Conservation (phyloP, 495 filamentous ascomycete species). For the Hyaloscypha variabilis region DNA sequence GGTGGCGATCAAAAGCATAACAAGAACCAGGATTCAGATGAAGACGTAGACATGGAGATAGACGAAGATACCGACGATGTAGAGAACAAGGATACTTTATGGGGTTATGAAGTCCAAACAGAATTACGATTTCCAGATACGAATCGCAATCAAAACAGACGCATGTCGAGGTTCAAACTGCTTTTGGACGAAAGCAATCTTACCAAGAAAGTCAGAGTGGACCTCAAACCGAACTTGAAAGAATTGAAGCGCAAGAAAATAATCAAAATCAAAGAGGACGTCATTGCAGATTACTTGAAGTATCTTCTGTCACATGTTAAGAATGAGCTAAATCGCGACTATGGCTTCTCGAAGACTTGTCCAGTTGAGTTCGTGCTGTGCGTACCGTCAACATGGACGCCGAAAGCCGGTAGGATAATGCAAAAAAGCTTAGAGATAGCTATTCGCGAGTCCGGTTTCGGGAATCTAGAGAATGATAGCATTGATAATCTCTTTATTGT, state of each 20-base stretch:
- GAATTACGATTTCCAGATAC: constrained; percentile 5
- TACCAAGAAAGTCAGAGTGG: constrained; percentile 20
- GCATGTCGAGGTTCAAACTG: constrained; percentile 26
- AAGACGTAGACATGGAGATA: constrained; percentile 8
- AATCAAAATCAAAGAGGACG: constrained; percentile 22
- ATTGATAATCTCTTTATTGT: constrained; percentile 35
- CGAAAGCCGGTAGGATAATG: neutral
- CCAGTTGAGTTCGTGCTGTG: neutral
- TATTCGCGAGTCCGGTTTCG: constrained; percentile 28
- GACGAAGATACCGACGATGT: constrained; percentile 5
- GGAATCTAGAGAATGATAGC: constrained; percentile 24
- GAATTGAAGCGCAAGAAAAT: constrained; percentile 19
- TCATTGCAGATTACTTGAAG: constrained; percentile 34
- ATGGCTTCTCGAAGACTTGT: constrained; percentile 1
- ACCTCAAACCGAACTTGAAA: constrained; percentile 14
- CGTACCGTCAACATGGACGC: neutral
- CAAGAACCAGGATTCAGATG: constrained; percentile 9
- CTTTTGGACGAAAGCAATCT: constrained; percentile 22
- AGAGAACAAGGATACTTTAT: constrained; percentile 13
- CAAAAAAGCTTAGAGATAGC: neutral
- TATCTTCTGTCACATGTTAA: constrained; percentile 28
- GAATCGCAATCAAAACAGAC: constrained; percentile 13
- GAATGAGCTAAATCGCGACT: constrained; percentile 19
- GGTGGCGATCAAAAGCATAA: too few species aligned
- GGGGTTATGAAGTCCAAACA: constrained; percentile 7